phyloP scores from a whole-genome alignment of 495 filamentous ascomycete species.

The Aspergillus egyptiacus region DNA sequence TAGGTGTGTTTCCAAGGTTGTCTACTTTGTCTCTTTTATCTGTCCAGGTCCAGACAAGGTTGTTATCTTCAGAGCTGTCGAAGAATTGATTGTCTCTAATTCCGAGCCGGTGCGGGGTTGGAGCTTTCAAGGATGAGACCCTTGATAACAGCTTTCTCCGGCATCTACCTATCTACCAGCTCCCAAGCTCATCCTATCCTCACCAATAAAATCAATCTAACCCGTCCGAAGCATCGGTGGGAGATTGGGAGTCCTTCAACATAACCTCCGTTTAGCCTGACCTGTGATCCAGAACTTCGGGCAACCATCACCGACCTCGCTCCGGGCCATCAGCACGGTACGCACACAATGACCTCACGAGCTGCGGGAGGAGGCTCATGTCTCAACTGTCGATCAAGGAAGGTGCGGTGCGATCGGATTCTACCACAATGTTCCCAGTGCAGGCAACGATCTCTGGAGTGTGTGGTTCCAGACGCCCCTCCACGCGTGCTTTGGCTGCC shows the following conservation, averaged over 20 bases:
- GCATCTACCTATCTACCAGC: background rate
- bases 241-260: too few relatives aligned
- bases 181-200: conserved; percentile 1
- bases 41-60: background rate
- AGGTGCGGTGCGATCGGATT: conserved; percentile 8
- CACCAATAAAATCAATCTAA: background rate
- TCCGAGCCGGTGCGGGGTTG: conserved; percentile 6
- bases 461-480: conserved; percentile 1
- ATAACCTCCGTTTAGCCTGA: background rate
- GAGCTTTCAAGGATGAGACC: background rate
- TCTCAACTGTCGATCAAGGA: conserved; percentile 6
- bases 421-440: conserved; percentile 6
- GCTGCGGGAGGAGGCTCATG: conserved; percentile 1
- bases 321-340: background rate
- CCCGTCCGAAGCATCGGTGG: too few relatives aligned
- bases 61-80: background rate
- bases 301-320: background rate
- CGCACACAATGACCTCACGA: background rate
- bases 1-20: too few relatives aligned
- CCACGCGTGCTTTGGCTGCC: conserved; percentile 6
- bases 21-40: background rate
- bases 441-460: conserved; percentile 1
- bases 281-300: background rate
- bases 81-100: background rate
- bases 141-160: background rate